Evolutionary conservation across 1,284 basidiomycete genomes (phyloP).

Genomic region (Ganoderma resinaceum): DNA sequence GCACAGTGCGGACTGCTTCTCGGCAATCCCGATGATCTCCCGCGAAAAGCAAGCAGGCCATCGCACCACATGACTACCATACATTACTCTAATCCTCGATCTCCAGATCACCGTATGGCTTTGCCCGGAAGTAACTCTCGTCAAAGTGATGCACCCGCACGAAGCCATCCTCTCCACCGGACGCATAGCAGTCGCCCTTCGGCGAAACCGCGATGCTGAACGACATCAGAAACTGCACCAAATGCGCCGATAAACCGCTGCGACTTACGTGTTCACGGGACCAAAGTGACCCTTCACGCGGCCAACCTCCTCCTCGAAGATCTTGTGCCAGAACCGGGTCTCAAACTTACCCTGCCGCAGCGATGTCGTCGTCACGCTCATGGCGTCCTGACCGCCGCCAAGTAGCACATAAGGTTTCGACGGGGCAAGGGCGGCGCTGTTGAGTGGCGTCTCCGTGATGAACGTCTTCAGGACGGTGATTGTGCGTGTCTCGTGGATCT

Average conservation of each 20-base stretch:
- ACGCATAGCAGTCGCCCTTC: slow-evolving; percentile 88
- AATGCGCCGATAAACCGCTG: neutral
- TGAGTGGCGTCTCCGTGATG: slow-evolving; percentile 93
- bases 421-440: slow-evolving; percentile 91
- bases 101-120: slow-evolving; percentile 90
- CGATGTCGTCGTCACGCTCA: slow-evolving; percentile 96
- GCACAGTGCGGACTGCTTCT: slow-evolving; percentile 1
- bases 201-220: slow-evolving; percentile 91
- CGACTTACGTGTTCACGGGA: slow-evolving; percentile 92
- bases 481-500: slow-evolving; percentile 92
- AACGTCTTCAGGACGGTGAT: slow-evolving; percentile 94
- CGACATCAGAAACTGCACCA: slow-evolving; percentile 14
- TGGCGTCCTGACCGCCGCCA: slow-evolving; percentile 98
- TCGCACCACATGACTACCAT: slow-evolving; percentile 12
- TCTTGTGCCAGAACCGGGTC: slow-evolving; percentile 97
- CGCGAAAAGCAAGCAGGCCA: slow-evolving; percentile 8
- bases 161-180: slow-evolving; percentile 97
- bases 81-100: slow-evolving; percentile 57
- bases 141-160: slow-evolving; percentile 93
- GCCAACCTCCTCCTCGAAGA: slow-evolving; percentile 98
- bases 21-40: slow-evolving; percentile 17
- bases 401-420: slow-evolving; percentile 88
- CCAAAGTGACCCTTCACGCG: slow-evolving; percentile 98
- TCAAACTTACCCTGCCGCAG: slow-evolving; percentile 97
- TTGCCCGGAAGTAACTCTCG: slow-evolving; percentile 88